phyloP scores from a whole-genome alignment of 2,329 filamentous ascomycete species.

The Zymoseptoria ardabiliae region DNA sequence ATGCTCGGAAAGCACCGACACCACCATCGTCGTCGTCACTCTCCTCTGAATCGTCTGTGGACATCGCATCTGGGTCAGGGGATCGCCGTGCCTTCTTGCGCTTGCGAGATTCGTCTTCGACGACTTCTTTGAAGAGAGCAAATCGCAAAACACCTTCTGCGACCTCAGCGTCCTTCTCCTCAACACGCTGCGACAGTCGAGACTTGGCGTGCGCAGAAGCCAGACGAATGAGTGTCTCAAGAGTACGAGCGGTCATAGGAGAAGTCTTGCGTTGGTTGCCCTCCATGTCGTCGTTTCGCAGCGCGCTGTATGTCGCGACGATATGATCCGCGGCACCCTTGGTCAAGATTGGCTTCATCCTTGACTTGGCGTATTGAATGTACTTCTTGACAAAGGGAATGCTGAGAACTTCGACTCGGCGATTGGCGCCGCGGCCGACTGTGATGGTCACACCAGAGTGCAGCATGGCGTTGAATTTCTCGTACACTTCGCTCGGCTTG shows the following conservation, averaged over 20 bases:
- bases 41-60: conserved; percentile 48
- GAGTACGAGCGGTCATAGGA: conserved; percentile 90
- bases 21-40: conserved; percentile 53
- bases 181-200: conserved; percentile 77
- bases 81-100: conserved; percentile 67
- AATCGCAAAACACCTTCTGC: conserved; percentile 89
- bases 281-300: conserved; percentile 93
- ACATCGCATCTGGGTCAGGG: conserved; percentile 48
- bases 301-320: conserved; percentile 78
- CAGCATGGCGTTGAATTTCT: conserved; percentile 94
- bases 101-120: conserved; percentile 70
- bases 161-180: conserved; percentile 78
- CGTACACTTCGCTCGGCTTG: conserved; percentile 77
- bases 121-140: conserved; percentile 92
- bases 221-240: conserved; percentile 96
- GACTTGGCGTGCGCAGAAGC: conserved; percentile 94
- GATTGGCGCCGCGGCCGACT: conserved; percentile 63
- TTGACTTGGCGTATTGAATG: conserved; percentile 92
- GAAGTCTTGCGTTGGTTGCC: conserved; percentile 89
- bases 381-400: conserved; percentile 99
- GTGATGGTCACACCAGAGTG: conserved; percentile 82
- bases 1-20: conserved; percentile 24
- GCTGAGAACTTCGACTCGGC: conserved; percentile 79
- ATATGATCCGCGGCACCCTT: conserved; percentile 90
- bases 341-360: conserved; percentile 82